Conservation (phyloP, 768 basidiomycete genomes). For the Leccinum uliginosum region DNA sequence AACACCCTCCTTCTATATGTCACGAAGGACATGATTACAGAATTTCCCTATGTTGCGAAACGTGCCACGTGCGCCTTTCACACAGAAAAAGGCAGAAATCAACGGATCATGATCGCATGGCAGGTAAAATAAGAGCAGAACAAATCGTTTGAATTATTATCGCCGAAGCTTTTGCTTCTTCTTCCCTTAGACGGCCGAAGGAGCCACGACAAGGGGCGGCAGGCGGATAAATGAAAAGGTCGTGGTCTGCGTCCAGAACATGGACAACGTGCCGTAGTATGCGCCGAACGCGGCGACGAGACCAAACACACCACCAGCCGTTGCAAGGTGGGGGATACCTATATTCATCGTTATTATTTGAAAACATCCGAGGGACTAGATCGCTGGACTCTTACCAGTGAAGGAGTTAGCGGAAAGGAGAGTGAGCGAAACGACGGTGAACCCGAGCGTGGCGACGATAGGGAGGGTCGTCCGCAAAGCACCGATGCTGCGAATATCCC, state of each 20-base stretch:
- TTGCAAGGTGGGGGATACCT: conserved; percentile 23
- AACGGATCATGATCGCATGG: background rate
- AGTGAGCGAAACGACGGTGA: no score
- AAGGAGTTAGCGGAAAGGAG: no score
- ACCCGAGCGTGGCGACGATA: no score
- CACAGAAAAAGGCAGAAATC: background rate
- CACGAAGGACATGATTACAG: background rate
- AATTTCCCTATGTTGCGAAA: background rate
- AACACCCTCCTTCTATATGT: background rate
- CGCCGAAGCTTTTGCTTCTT: background rate
- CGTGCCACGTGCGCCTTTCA: background rate
- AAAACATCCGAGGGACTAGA: background rate
- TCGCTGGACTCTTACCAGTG: no score
- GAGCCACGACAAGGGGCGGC: conserved; percentile 17
- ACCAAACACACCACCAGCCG: conserved; percentile 25
- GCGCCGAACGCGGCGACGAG: conserved; percentile 26
- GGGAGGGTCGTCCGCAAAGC: no score
- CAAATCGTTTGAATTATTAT: background rate
- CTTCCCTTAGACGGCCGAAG: conserved; percentile 11
- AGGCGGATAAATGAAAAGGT: conserved; percentile 25
- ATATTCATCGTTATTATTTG: background rate
- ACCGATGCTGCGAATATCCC: conserved; percentile 14
- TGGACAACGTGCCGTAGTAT: conserved; percentile 26
- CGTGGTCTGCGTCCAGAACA: conserved; percentile 29
- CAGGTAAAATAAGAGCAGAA: background rate